Conservation (phyloP, 2,329 filamentous ascomycete species). For the Colletotrichum sp. region DNA sequence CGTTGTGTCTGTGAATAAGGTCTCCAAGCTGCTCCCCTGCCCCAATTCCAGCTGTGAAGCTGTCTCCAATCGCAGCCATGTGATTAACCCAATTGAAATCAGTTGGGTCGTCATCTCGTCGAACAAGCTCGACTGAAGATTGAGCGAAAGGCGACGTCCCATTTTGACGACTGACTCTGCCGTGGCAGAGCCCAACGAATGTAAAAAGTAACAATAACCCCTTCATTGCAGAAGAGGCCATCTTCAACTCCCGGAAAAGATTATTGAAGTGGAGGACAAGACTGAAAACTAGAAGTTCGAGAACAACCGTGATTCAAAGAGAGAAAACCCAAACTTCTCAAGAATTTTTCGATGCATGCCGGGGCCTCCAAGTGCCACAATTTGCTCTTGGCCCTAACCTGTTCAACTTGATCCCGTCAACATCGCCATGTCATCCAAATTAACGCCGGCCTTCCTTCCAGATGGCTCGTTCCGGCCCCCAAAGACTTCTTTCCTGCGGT, state of each 20-base stretch:
- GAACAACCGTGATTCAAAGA: neutral
- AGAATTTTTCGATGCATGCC: neutral
- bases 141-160: neutral
- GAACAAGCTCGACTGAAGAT: neutral
- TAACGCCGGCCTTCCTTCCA: neutral
- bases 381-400: neutral
- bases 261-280: neutral
- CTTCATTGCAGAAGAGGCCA: neutral
- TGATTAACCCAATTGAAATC: neutral
- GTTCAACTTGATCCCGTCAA: neutral
- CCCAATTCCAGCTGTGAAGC: neutral
- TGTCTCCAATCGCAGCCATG: neutral
- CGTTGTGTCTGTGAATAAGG: neutral
- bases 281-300: neutral
- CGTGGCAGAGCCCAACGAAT: neutral
- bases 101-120: constrained; percentile 1
- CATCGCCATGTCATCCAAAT: neutral
- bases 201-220: neutral
- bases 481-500: neutral
- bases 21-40: neutral
- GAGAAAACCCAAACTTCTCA: neutral
- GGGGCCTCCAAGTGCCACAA: neutral
- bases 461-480: neutral
- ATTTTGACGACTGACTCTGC: neutral
- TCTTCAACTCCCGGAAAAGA: neutral